phyloP scores from a whole-genome alignment of 1,139 yeast genomes.

The Magnusiomyces clavatus region DNA sequence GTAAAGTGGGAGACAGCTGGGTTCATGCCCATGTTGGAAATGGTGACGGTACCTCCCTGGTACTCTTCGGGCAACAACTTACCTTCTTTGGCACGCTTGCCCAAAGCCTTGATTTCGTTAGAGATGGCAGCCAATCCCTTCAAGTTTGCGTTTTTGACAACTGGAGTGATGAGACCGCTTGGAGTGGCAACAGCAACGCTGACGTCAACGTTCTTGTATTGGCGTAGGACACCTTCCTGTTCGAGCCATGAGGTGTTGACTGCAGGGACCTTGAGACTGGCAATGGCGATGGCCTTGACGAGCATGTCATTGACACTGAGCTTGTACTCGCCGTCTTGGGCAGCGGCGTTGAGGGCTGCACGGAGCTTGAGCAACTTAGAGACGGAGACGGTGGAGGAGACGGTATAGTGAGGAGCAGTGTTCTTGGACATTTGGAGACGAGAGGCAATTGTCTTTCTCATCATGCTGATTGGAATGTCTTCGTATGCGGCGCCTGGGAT shows the following conservation, averaged over 20 bases:
- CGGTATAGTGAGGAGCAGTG: constrained; percentile 85
- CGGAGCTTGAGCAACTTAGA: constrained; percentile 87
- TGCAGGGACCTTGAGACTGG: constrained; percentile 85
- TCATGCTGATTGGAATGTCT: constrained; percentile 79
- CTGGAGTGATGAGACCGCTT: constrained; percentile 94
- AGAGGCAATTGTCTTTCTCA: constrained; percentile 91
- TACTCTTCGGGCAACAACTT: constrained; percentile 92
- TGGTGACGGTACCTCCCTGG: constrained; percentile 98
- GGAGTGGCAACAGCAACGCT: constrained; percentile 99
- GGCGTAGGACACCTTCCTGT: constrained; percentile 82
- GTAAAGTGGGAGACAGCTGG: constrained; percentile 87
- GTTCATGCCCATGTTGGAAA: constrained; percentile 98
- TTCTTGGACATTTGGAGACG: constrained; percentile 83
- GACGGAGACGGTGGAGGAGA: constrained; percentile 79
- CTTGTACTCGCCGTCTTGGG: constrained; percentile 74
- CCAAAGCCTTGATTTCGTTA: constrained; percentile 78
- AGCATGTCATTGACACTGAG: constrained; percentile 90
- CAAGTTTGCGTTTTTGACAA: constrained; percentile 76
- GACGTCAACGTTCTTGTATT: constrained; percentile 85
- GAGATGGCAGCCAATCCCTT: constrained; percentile 84
- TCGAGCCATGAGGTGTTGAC: constrained; percentile 94
- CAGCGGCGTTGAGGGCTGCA: constrained; percentile 76
- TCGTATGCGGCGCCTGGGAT: constrained; percentile 54
- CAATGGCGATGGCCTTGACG: constrained; percentile 88
- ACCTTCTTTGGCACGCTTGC: constrained; percentile 91